A percentile compares a stretch with the other conserved stretches of the same genome.
phyloP scores from a whole-genome alignment of 2,329 filamentous ascomycete genomes.

The Teratosphaeria pseudoeucalypti region DNA sequence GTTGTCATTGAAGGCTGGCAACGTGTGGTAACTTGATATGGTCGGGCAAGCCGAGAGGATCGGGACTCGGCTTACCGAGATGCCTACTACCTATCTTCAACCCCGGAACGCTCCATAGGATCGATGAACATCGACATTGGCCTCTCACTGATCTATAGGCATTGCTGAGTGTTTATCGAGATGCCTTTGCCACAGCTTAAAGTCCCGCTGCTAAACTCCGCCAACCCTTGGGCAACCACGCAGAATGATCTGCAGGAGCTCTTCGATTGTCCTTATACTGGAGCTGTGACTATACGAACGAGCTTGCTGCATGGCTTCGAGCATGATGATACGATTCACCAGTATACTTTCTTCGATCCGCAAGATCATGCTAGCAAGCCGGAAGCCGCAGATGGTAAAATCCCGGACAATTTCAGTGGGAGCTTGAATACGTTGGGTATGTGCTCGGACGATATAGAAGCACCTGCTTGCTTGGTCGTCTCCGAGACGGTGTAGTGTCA shows the following conservation, averaged over 20 bases:
- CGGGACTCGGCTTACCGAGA: not conserved
- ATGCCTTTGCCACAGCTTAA: conserved; percentile 39
- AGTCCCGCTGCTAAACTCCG: conserved; percentile 63
- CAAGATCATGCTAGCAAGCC: conserved; percentile 19
- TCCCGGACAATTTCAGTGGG: conserved; percentile 15
- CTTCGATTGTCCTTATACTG: conserved; percentile 52
- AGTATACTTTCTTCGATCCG: conserved; percentile 55
- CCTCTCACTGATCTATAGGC: not conserved
- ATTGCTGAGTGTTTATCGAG: not conserved
- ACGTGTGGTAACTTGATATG: not conserved
- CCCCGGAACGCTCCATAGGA: not conserved
- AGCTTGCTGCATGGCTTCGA: conserved; percentile 54
- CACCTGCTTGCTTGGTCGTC: too few relatives aligned
- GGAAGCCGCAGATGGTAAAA: conserved; percentile 16
- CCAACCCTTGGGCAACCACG: conserved; percentile 65
- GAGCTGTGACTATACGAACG: conserved; percentile 66
- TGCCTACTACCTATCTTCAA: not conserved
- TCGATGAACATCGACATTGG: not conserved
- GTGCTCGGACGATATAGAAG: not conserved
- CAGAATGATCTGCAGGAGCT: conserved; percentile 50
- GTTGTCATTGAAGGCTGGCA: not conserved
- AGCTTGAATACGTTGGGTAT: conserved; percentile 55
- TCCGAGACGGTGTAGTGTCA: too few relatives aligned
- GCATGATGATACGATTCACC: conserved; percentile 51
- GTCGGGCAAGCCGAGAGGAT: not conserved